A percentile compares a stretch with the other conserved stretches of the same genome.
Evolutionary conservation across 176 grass and related monocot genomes (phyloP).

Genomic region (Avena insularis): DNA sequence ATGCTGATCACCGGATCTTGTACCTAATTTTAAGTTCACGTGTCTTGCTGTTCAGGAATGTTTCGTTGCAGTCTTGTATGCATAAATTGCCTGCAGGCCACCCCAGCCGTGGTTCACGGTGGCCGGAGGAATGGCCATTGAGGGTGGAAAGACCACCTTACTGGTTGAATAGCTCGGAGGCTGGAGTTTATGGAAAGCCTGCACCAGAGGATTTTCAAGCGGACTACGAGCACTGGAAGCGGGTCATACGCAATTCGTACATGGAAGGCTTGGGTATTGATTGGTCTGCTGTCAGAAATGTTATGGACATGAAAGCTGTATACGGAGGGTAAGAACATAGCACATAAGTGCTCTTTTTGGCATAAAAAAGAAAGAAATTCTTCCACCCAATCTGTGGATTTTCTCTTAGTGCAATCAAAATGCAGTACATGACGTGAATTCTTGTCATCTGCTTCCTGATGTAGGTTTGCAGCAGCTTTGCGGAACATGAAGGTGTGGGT

Average conservation of each 20-base stretch:
- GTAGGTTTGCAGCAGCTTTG: slow-evolving; percentile 84
- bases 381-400: neutral
- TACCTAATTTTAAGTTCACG: slow-evolving; percentile 29
- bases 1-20: slow-evolving; percentile 12
- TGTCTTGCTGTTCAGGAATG: slow-evolving; percentile 58
- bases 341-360: neutral
- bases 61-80: slow-evolving; percentile 73
- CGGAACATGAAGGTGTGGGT: slow-evolving; percentile 81
- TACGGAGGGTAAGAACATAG: slow-evolving; percentile 77
- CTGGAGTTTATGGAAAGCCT: slow-evolving; percentile 82
- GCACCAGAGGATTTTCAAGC: slow-evolving; percentile 71
- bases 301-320: slow-evolving; percentile 92
- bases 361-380: neutral
- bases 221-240: slow-evolving; percentile 87
- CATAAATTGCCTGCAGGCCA: slow-evolving; percentile 67
- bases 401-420: neutral
- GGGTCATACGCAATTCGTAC: slow-evolving; percentile 66
- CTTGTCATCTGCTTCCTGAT: slow-evolving; percentile 18
- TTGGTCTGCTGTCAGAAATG: slow-evolving; percentile 78
- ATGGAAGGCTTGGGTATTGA: slow-evolving; percentile 67
- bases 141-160: slow-evolving; percentile 74
- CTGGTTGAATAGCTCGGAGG: slow-evolving; percentile 71
- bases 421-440: neutral
- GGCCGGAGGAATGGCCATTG: slow-evolving; percentile 79
- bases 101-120: slow-evolving; percentile 56